Conservation (phyloP, 106 monocot genomes). For the Dendrobium nobile region DNA sequence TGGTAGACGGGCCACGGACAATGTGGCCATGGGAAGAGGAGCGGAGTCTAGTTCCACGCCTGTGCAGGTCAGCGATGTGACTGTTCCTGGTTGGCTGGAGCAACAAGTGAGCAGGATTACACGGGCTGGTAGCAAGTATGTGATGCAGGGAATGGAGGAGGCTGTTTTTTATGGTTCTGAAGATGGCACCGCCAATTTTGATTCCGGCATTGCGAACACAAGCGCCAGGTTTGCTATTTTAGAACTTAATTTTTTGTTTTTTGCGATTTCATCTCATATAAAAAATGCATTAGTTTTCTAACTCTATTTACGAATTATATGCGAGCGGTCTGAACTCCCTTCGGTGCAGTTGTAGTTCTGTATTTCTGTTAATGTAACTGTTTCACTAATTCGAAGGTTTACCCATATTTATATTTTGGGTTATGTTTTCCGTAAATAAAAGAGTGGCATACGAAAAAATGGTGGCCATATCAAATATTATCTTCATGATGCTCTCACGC, state of each 20-base stretch:
- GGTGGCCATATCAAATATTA: no score
- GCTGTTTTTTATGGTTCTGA: neutral
- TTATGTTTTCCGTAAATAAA: neutral
- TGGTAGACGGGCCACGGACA: neutral
- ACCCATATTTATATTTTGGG: neutral
- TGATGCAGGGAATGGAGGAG: neutral
- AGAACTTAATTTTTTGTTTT: no score
- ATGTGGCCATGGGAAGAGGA: neutral
- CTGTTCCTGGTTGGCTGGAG: conserved; percentile 11
- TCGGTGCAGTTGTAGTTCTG: neutral
- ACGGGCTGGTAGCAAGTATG: conserved; percentile 4
- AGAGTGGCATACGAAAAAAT: no score
- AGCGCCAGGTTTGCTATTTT: neutral
- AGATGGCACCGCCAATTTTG: neutral
- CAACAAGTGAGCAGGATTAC: conserved; percentile 10
- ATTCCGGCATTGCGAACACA: neutral
- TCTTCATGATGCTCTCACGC: no score
- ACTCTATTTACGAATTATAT: neutral
- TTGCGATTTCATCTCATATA: neutral
- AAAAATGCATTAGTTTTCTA: neutral
- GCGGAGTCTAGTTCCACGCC: neutral
- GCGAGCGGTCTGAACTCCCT: neutral
- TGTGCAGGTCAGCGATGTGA: neutral
- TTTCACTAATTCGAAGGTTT: neutral
- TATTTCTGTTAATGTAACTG: neutral